Evolutionary conservation across 305 asterid species (phyloP).

Genomic region (Rubia tinctorum): DNA sequence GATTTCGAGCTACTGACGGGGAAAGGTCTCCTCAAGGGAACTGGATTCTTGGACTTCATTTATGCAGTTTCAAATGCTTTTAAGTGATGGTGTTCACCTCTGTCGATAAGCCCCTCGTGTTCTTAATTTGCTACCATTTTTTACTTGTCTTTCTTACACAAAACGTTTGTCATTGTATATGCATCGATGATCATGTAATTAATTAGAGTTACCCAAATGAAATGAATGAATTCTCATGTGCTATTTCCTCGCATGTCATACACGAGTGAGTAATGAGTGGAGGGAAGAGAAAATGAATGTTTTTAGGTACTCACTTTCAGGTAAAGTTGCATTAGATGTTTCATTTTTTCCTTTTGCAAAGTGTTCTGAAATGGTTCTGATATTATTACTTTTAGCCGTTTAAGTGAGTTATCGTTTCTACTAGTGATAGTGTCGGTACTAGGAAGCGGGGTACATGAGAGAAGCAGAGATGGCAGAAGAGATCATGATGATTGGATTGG

Average conservation of each 20-base stretch:
- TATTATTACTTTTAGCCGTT: too few relatives aligned
- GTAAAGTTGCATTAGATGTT: too few relatives aligned
- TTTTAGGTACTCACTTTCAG: too few relatives aligned
- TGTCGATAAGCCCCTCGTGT: not conserved
- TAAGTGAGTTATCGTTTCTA: too few relatives aligned
- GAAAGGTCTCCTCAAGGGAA: conserved; percentile 84
- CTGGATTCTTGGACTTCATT: conserved; percentile 97
- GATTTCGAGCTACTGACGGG: conserved; percentile 94
- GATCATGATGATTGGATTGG: too few relatives aligned
- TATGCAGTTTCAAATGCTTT: conserved; percentile 64
- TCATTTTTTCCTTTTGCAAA: too few relatives aligned
- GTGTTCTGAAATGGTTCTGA: too few relatives aligned
- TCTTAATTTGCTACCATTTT: not conserved
- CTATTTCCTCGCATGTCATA: not conserved
- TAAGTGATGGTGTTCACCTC: conserved; percentile 31
- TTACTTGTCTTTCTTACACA: not conserved
- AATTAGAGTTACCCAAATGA: conserved; percentile 5
- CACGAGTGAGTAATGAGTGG: not conserved
- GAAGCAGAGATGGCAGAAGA: too few relatives aligned
- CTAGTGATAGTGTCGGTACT: too few relatives aligned
- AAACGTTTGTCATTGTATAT: conserved; percentile 11
- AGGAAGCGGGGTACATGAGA: too few relatives aligned
- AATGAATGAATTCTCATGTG: conserved; percentile 3
- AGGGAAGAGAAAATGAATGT: too few relatives aligned
- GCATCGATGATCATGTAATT: conserved; percentile 5